A percentile compares a stretch with the other conserved stretches of the same genome.
These are phyloP conservation scores for Fulvia fulva DNA, from an alignment of 2,329 filamentous ascomycete species.

Conservation along the genomic window DNA sequence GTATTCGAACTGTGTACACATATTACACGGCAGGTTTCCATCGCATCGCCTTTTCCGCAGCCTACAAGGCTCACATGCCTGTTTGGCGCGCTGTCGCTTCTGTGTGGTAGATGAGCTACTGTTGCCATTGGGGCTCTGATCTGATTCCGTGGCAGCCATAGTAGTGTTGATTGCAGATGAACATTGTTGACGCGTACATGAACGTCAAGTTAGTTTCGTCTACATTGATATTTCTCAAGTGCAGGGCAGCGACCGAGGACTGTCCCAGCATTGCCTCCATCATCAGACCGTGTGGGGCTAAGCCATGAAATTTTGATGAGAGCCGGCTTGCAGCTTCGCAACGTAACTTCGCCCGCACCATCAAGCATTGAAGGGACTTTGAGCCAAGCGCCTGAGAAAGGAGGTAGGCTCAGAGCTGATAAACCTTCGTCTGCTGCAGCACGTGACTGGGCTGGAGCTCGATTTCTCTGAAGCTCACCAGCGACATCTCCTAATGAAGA, in stretches of 20 bases:
- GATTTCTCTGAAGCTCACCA: not conserved
- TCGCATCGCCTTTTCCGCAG: constrained; percentile 57
- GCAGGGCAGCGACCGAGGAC: not conserved
- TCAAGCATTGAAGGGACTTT: too few relatives aligned
- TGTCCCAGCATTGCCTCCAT: not conserved
- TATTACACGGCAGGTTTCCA: constrained; percentile 50
- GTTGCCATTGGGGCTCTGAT: constrained; percentile 4
- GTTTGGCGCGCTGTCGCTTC: constrained; percentile 34
- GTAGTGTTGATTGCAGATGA: not conserved
- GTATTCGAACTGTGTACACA: constrained; percentile 53
- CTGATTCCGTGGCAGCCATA: not conserved
- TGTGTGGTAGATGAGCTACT: constrained; percentile 13
- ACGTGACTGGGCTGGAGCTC: not conserved
- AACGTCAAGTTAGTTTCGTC: not conserved
- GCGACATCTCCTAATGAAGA: not conserved
- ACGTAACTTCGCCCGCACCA: too few relatives aligned
- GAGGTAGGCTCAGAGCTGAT: too few relatives aligned
- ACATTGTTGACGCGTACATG: not conserved
- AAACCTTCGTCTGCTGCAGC: too few relatives aligned
- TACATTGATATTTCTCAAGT: not conserved
- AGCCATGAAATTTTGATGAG: too few relatives aligned
- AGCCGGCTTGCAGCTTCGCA: too few relatives aligned
- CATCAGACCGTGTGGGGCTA: too few relatives aligned
- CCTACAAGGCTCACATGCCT: constrained; percentile 47
- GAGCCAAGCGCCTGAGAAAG: too few relatives aligned